Evolutionary conservation across 257 asterid species (phyloP), one percentile per base, ranked within the genome.

Genomic region (Ilex asprella): DNA sequence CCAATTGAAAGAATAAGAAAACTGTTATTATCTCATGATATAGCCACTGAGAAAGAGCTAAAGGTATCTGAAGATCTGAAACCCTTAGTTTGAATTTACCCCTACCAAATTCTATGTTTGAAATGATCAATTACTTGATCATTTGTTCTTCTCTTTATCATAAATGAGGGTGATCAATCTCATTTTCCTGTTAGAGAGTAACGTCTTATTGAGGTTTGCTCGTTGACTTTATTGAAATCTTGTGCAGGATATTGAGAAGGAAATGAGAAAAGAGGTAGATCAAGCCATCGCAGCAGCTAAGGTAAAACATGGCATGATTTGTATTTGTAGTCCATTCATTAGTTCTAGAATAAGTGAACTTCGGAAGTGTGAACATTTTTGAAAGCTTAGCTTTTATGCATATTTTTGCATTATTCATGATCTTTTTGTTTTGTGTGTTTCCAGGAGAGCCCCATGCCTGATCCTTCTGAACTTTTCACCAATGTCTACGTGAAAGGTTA

Each of bases 251-350:
- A 87, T 82, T 56, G 99, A 93, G 79, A 87, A 93, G 75, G 94
- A 78, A 78, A 60, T 69, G 55, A 86, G 94, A 62, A 87, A 93
- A 79, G 78, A 84, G 73, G 97, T 93, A 21, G 99, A 93, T 71
- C 94, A 87, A 47, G 99, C 97, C 78, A 86, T 89, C 63, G 95
- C 96, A 39, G 80, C 87, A 80, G 99, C 99, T 30, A 93, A 93
- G 99, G 99, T 93, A 71, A 67, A 75, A 16, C 51, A 39, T n/a
- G 16, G 13, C 58, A 58, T 16, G 61, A 16, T 16, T 50, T 53
- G 8, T 35, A 35, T 8, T 35, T 35, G 5, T 35, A 3, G 8
- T 4, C 41, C 41, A 35, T 35, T 35, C 41, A 35, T 0, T 35
- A 21, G 41, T 35, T 3, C 41, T 35, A 35, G 41, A 35, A 35